phyloP scores from a whole-genome alignment of 1,284 basidiomycete species.

The Sanghuangporus sanghuang region DNA sequence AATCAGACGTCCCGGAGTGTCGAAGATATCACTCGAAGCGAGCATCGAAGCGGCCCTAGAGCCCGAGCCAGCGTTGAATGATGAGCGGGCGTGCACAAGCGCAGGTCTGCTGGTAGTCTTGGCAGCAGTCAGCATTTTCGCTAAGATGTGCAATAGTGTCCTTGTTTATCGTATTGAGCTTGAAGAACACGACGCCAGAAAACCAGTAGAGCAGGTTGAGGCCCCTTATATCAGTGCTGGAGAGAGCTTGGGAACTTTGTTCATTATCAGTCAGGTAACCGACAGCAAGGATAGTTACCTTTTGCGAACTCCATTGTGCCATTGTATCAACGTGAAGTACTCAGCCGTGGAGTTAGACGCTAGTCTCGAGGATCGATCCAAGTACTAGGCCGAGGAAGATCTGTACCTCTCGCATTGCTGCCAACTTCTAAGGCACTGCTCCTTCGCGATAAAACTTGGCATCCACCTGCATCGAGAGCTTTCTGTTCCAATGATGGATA shows the following conservation, averaged over 20 bases:
- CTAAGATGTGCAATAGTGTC: not conserved
- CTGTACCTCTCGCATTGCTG: not conserved
- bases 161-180: not conserved
- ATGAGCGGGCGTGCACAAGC: not conserved
- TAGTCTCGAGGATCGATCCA: not conserved
- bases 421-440: not conserved
- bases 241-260: not conserved
- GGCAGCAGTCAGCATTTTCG: not conserved
- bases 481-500: not conserved
- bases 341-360: slow-evolving; percentile 1
- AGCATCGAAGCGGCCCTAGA: not conserved
- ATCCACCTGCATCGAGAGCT: not conserved
- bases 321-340: not conserved
- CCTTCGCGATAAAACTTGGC: not conserved
- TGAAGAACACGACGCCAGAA: not conserved
- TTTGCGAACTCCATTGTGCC: not conserved
- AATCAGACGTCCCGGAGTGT: not conserved
- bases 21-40: not conserved
- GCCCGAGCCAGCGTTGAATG: not conserved
- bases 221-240: not conserved
- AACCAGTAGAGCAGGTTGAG: not conserved
- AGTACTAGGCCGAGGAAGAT: not conserved
- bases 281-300: not conserved
- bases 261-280: not conserved
- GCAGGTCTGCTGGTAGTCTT: not conserved